These are phyloP conservation scores for Penicillium coprophilum DNA, from an alignment of 495 filamentous ascomycete species.

Conservation along the genomic window DNA sequence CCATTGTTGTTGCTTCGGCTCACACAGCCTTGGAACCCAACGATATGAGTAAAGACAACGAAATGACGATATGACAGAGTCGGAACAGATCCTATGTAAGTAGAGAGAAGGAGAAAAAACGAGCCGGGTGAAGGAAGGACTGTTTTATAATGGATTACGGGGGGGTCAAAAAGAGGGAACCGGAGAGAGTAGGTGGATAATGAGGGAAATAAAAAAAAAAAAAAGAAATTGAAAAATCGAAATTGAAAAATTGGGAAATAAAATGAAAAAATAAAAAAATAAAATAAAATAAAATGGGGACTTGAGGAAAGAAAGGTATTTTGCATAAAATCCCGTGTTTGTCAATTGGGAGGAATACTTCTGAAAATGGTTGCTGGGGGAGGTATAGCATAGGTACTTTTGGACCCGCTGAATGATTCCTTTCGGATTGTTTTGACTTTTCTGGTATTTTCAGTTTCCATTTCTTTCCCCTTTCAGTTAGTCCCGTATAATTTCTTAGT, in stretches of 20 bases:
- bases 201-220: conserved; percentile 24
- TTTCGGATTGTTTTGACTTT: conserved; percentile 4
- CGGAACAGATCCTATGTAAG: conserved; percentile 45
- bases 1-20: conserved; percentile 51
- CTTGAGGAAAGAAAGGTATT: conserved; percentile 10
- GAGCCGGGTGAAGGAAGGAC: conserved; percentile 28
- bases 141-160: conserved; percentile 35
- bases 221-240: conserved; percentile 10
- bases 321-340: conserved; percentile 11
- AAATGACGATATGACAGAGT: conserved; percentile 45
- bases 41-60: conserved; percentile 44
- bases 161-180: conserved; percentile 28
- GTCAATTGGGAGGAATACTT: conserved; percentile 14
- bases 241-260: no score
- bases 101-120: conserved; percentile 26
- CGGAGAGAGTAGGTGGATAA: conserved; percentile 32
- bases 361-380: conserved; percentile 10
- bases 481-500: conserved; percentile 1
- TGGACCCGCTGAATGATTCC: conserved; percentile 8
- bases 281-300: background rate
- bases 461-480: conserved; percentile 3
- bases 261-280: conserved; percentile 18
- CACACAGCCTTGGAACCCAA: conserved; percentile 46
- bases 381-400: conserved; percentile 7
- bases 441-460: conserved; percentile 1